Evolutionary conservation across 257 asterid genomes (phyloP), one percentile per base, ranked within the genome.

Genomic region (Solanum ossicruentum): DNA sequence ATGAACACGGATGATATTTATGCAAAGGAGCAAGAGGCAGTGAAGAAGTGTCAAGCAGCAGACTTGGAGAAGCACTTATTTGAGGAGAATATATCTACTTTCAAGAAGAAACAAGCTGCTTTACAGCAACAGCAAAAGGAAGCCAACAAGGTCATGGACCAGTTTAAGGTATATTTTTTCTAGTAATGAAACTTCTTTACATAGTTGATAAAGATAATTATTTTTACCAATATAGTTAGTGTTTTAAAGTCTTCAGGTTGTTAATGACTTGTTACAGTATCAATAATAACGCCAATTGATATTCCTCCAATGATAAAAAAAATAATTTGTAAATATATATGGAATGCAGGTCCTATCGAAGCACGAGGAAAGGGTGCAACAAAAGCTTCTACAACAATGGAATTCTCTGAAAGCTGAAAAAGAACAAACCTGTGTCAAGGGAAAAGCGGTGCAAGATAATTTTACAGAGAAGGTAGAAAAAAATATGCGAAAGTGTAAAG

Each of bases 281-380:
- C 5, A 36, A 36, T 36, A 4, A 36, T 36, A 36, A 36, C 5
- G 6, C 41, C 7, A 36, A 17, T 51, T 77, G 65, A 23, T 77
- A 77, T 77, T 77, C 47, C 63, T 51, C 39, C 17, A 51, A 47
- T 28, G 26, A 52, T 77, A 28, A 77, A 77, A 52, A 69, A 9
- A 77, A 77, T 52, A 26, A 26, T 26, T 26, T 51, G 17, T 26
- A 77, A 77, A 70, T 54, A 77, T 28, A 52, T 23, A 83, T 41
- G 56, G 79, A 9, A 87, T 85, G 26, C 91, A 96, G 98, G 92
- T 85, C 69, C 89, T 91, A 41, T 55, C 82, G 87, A 91, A 85
- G 90, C 93, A 92, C 80, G 98, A 89, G 89, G 93, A 89, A 85
- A 90, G 79, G 90, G 97, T 91, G 89, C 91, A 87, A 55, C 41